These are phyloP conservation scores for Cyathus striatus DNA, from an alignment of 768 basidiomycete genomes.

Conservation along the genomic window DNA sequence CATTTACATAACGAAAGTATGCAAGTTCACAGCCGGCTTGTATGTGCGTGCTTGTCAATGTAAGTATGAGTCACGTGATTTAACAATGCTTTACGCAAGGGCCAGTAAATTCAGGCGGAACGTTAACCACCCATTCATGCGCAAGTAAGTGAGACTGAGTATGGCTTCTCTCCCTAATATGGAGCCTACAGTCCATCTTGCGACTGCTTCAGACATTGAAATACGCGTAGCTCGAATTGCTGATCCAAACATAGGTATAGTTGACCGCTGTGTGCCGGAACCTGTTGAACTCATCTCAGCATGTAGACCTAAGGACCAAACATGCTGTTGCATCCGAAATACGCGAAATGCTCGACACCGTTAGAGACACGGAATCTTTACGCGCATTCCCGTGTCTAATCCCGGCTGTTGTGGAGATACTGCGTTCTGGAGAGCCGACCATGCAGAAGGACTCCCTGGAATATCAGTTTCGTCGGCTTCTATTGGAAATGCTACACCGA, in stretches of 20 bases:
- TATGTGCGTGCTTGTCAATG: too few species aligned
- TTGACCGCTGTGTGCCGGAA: background rate
- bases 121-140: too few species aligned
- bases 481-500: slow-evolving; percentile 87
- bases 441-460: slow-evolving; percentile 64
- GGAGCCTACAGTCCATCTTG: slow-evolving; percentile 27
- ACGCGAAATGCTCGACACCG: slow-evolving; percentile 75
- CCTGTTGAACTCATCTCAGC: background rate
- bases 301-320: slow-evolving; percentile 65
- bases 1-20: too few species aligned
- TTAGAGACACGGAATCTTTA: slow-evolving; percentile 68
- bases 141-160: too few species aligned
- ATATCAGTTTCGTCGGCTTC: slow-evolving; percentile 79
- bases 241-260: slow-evolving; percentile 67
- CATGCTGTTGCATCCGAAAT: slow-evolving; percentile 70
- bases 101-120: too few species aligned
- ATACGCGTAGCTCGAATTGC: slow-evolving; percentile 67
- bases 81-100: too few species aligned
- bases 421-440: slow-evolving; percentile 63
- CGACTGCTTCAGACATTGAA: slow-evolving; percentile 56
- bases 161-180: slow-evolving; percentile 29
- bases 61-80: too few species aligned
- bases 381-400: slow-evolving; percentile 70
- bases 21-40: too few species aligned
- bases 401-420: slow-evolving; percentile 65